Evolutionary conservation across 768 basidiomycete species (phyloP), one percentile per base, ranked within the genome.

Genomic region (Cystofilobasidium capitatum): DNA sequence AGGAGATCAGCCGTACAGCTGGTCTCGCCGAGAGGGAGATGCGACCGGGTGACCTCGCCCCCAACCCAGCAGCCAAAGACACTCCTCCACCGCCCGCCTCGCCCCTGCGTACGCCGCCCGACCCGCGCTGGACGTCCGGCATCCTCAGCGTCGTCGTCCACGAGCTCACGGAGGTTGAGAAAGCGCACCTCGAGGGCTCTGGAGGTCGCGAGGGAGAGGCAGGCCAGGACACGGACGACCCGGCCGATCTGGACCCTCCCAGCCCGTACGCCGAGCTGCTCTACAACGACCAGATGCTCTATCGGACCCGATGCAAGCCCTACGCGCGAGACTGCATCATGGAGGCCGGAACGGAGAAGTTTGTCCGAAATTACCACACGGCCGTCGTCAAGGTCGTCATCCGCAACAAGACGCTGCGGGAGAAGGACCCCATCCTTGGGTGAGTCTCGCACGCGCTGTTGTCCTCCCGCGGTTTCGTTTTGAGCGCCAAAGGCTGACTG

Each of bases 261-360:
- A 84, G 83, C 64, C 78, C 83, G 0, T 87, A 76, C 44, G 86
- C 86, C 74, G 81, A 81, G 65, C 75, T 82, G 62, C 72, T 81
- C 54, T 72, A 83, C 69, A 83, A 84, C 72, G 83, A 83, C 70
- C 81, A 83, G 64, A 29, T 74, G 29, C 39, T 72, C 39, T 73
- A 58, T 54, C 39, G n/a, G 17, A 14, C 35, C 10, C 37, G 29
- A 26, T 40, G 24, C 39, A 55, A 55, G 31, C 16, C 10, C 5
- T 16, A 20, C 29, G 20, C 29, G 2, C 29, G 7, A 16, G 51
- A 55, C 10, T 55, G 51, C 51, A 0, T 83, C 79, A 76, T 83
- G 78, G 65, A 82, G 62, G 86, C 87, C 0, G 81, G 83, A 0
- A 86, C 85, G 0, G 88, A 90, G 75, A 79, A 81, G 35, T 87